Percentiles rank a stretch among this genome's conserved stretches.
Conservation (phyloP, 2,329 filamentous ascomycete species). For the Parasarocladium wereldwijsianum region DNA sequence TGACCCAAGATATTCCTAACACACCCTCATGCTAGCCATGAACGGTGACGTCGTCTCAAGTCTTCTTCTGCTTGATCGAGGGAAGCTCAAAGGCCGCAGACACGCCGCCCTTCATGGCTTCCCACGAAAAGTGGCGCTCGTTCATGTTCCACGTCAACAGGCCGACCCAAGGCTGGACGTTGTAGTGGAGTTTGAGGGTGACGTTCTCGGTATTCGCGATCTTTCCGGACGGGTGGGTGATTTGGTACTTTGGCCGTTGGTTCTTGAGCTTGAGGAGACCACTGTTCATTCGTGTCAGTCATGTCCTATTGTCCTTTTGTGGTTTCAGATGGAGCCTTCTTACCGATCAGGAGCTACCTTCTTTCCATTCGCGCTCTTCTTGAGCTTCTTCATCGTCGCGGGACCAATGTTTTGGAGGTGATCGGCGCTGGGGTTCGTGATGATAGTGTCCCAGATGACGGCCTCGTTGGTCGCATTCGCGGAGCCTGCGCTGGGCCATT, state of each 20-base stretch:
- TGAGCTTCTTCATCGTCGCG: conserved; percentile 45
- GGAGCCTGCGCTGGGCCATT: conserved; percentile 32
- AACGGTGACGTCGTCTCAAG: too few relatives aligned
- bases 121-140: conserved; percentile 40
- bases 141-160: conserved; percentile 67
- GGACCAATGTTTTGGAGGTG: conserved; percentile 47
- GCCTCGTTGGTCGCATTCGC: conserved; percentile 47
- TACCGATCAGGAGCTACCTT: conserved; percentile 43
- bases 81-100: conserved; percentile 53
- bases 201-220: conserved; percentile 63
- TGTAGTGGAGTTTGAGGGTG: conserved; percentile 75
- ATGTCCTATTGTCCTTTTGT: not conserved
- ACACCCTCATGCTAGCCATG: too few relatives aligned
- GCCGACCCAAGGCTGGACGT: conserved; percentile 95
- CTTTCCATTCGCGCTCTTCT: conserved; percentile 43
- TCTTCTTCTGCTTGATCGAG: conserved; percentile 37
- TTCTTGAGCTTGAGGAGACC: conserved; percentile 67
- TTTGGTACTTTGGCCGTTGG: conserved; percentile 91
- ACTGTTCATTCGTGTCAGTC: conserved; percentile 21
- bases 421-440: conserved; percentile 57
- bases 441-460: conserved; percentile 93
- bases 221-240: conserved; percentile 74
- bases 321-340: not conserved
- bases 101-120: conserved; percentile 46
- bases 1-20: too few relatives aligned